Conservation (phyloP, 352 stramenopile genomes). For the Phytophthora pistaciae region DNA sequence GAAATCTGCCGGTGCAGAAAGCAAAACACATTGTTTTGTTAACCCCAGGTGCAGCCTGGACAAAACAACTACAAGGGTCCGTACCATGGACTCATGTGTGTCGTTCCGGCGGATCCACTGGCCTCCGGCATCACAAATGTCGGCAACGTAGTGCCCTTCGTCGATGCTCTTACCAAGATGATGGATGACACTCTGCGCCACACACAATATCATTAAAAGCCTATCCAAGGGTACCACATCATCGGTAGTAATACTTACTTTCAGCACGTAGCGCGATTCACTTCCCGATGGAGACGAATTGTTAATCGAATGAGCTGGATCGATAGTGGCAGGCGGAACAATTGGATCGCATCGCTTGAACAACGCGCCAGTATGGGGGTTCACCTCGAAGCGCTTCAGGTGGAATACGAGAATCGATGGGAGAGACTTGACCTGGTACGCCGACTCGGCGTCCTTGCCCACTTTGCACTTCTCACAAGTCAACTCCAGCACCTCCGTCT, state of each 20-base stretch:
- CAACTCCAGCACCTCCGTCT: conserved; percentile 79
- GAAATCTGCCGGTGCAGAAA: conserved; percentile 56
- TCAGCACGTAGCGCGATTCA: conserved; percentile 52
- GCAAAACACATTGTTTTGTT: neutral
- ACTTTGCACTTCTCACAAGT: conserved; percentile 87
- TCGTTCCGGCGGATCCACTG: conserved; percentile 86
- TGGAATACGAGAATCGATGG: conserved; percentile 83
- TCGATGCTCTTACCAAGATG: conserved; percentile 83
- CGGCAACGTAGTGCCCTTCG: conserved; percentile 87
- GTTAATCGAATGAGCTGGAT: conserved; percentile 51
- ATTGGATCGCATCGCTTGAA: conserved; percentile 87
- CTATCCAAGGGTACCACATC: too few relatives aligned
- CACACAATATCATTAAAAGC: conserved; percentile 3
- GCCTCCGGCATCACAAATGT: conserved; percentile 62
- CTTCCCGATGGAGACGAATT: conserved; percentile 26
- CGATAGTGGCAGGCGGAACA: conserved; percentile 59
- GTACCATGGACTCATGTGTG: conserved; percentile 80
- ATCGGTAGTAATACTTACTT: conserved; percentile 56
- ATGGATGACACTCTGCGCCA: conserved; percentile 79
- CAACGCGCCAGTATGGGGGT: conserved; percentile 64
- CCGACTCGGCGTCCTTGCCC: conserved; percentile 67
- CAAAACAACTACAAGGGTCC: conserved; percentile 3
- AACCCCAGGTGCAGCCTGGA: neutral
- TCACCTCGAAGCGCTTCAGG: conserved; percentile 89
- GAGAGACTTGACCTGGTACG: conserved; percentile 72